Conservation (phyloP, 2,329 filamentous ascomycete species). For the Xenosphaeropsis pyriputrescens region DNA sequence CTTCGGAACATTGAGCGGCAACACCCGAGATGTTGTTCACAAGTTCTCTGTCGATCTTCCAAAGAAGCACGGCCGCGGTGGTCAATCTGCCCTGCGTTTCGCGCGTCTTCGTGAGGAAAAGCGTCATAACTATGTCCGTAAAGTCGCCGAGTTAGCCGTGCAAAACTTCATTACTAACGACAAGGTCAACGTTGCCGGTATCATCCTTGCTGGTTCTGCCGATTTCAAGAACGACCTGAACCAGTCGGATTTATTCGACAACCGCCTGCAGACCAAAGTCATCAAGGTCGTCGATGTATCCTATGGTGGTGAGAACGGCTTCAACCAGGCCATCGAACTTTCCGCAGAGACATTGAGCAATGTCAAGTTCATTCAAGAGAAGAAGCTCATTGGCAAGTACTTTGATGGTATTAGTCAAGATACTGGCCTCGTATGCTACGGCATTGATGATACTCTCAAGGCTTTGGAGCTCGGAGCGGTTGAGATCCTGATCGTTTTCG, state of each 20-base stretch:
- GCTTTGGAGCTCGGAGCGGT: conserved; percentile 90
- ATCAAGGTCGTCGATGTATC: conserved; percentile 99
- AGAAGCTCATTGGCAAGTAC: conserved; percentile 98
- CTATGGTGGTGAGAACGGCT: conserved; percentile 97
- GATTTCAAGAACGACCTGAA: conserved; percentile 99
- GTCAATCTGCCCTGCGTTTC: conserved; percentile 98
- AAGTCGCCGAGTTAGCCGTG: conserved; percentile 93
- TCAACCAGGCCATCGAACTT: conserved; percentile 98
- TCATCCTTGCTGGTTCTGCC: conserved; percentile 91
- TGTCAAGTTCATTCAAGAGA: conserved; percentile 99
- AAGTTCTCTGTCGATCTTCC: conserved; percentile 98
- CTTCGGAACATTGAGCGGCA: conserved; percentile 92
- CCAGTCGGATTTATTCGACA: conserved; percentile 93
- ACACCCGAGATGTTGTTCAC: conserved; percentile 91
- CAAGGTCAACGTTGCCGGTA: conserved; percentile 93
- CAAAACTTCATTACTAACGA: conserved; percentile 98
- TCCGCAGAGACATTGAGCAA: conserved; percentile 92
- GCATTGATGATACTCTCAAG: conserved; percentile 95
- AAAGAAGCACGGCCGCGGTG: conserved; percentile 99
- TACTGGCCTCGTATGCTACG: conserved; percentile 92
- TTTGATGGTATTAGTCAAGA: conserved; percentile 99
- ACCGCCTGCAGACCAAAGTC: conserved; percentile 81
- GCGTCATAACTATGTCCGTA: conserved; percentile 98
- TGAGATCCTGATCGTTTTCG: conserved; percentile 89
- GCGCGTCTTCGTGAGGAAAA: conserved; percentile 98